Conservation (phyloP, 1,284 basidiomycete species). For the Leucoagaricus sp. region DNA sequence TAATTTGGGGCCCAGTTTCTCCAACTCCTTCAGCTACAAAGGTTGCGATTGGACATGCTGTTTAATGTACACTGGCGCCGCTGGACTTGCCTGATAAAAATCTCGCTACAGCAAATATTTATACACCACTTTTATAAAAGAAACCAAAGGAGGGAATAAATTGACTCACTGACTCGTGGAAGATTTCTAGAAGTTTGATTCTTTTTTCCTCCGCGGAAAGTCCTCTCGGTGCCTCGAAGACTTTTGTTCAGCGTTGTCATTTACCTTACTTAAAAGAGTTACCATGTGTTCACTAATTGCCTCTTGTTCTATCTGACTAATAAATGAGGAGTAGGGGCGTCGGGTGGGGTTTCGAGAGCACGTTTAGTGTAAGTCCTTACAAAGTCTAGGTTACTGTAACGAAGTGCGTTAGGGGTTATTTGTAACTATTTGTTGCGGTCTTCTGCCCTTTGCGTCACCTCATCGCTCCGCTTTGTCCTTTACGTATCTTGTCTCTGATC, state of each 20-base stretch:
- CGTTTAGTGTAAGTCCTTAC: no score
- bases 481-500: no score
- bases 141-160: neutral
- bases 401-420: no score
- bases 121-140: neutral
- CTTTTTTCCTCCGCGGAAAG: constrained; percentile 82
- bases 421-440: no score
- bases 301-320: no score
- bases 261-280: no score
- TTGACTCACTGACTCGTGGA: constrained; percentile 77
- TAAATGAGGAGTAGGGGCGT: no score
- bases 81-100: constrained; percentile 68
- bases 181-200: constrained; percentile 81
- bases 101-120: constrained; percentile 59
- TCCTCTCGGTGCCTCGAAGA: constrained; percentile 67
- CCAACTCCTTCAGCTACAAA: constrained; percentile 83
- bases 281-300: neutral
- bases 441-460: no score
- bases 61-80: neutral
- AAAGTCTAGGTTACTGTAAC: no score
- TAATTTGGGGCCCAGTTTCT: constrained; percentile 81
- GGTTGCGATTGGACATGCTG: neutral
- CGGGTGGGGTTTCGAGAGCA: no score
- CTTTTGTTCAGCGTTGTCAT: neutral
- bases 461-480: no score